Base-by-base conservation (phyloP, 2,329 filamentous ascomycete species). In the Cyphellophora attinorum region DNA sequence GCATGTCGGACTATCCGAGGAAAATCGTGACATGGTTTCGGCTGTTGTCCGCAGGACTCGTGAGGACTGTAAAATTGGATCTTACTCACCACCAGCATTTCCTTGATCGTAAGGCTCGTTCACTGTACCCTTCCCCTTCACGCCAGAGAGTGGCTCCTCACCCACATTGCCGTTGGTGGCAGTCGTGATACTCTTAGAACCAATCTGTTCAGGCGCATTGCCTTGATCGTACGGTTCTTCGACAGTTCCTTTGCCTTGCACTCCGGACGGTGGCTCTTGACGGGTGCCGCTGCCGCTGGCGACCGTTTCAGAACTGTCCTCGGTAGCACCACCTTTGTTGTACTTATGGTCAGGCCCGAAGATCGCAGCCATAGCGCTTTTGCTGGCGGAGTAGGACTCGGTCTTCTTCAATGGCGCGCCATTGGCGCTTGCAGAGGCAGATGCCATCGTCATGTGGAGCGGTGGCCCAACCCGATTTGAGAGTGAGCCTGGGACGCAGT, bases 281-380 rank as follows among this genome's bases (percentile, higher is more conserved):
- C 27, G 23, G 14, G 46, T 48, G 19, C 46, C 46, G 34, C 40
- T 38, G 18, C 46, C 46, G 35, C 45, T 41, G 11, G 44, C 27
- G 11, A 41, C 46, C 14, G 44, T 37, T 11, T 38, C 37, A 15
- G 38, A 27, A 8, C n/a, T 8, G 21, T 8, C 8, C n/a, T 25
- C n/a, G 8, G 21, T 25, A 8, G 21, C 8, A 8, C n/a, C 21
- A 8, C n/a, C 21, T 25, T 25, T 25, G n/a, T 25, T 25, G 21
- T 25, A 25, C n/a, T n/a, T 25, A n/a, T 25, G 21, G 21, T n/a
- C 21, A 8, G 21, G 21, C 8, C 21, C 21, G 21, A 25, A 25
- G 21, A 25, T 25, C 8, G 21, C 21, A 25, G 21, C 21, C 21
- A 25, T 25, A n/a, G 21, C 21, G n/a, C 8, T 8, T 25, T 25